Evolutionary conservation across 169 alveolate species (phyloP).

Genomic region (Neospora caninum): DNA sequence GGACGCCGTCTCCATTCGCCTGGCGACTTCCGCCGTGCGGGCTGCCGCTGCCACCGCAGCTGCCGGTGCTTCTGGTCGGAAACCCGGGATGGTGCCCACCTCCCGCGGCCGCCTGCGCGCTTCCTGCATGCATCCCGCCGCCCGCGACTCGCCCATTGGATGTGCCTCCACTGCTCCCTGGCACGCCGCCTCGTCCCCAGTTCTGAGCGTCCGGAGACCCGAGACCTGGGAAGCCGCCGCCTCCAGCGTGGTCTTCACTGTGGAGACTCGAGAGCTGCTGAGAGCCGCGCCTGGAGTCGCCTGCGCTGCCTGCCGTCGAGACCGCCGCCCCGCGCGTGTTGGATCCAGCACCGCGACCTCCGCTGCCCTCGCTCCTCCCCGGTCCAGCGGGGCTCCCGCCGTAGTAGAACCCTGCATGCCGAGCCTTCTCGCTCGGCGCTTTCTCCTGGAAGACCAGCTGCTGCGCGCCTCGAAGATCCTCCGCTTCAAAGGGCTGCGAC

Average conservation of each 20-base stretch:
- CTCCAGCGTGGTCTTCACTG: not conserved
- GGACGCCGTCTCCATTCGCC: not conserved
- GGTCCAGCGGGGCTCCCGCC: not conserved
- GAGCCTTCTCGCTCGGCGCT: not conserved
- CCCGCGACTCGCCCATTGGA: not conserved
- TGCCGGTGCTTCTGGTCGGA: conserved; percentile 31
- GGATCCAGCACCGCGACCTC: no score
- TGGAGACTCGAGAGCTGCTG: not conserved
- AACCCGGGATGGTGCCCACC: not conserved
- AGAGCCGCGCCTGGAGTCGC: not conserved
- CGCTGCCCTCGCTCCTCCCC: no score
- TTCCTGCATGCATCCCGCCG: not conserved
- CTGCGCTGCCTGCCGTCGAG: not conserved
- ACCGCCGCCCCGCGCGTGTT: not conserved
- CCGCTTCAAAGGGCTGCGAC: not conserved
- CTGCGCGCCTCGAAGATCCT: not conserved
- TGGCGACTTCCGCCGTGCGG: not conserved
- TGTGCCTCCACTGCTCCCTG: not conserved
- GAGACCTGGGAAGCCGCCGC: not conserved
- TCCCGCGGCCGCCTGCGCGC: not conserved
- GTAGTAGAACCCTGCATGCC: not conserved
- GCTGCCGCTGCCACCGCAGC: conserved; percentile 17
- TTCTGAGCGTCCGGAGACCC: not conserved
- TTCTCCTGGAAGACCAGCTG: conserved; percentile 1
- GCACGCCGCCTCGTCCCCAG: not conserved